phyloP scores from a whole-genome alignment of 1,284 basidiomycete genomes.

The Rhodotorula sp. region DNA sequence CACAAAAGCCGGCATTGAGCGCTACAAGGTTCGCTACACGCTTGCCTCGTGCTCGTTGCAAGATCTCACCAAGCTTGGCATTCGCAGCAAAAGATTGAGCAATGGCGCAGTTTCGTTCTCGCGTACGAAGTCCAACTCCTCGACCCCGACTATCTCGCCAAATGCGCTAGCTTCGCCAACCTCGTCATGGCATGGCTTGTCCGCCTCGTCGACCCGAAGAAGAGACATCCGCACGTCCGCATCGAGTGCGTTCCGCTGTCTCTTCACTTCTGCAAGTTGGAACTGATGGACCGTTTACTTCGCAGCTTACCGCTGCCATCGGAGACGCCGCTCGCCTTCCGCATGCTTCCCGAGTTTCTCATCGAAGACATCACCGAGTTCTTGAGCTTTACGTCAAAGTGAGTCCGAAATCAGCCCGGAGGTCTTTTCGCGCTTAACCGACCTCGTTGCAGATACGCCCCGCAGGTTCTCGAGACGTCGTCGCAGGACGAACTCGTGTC shows the following conservation, averaged over 20 bases:
- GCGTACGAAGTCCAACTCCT: constrained; percentile 82
- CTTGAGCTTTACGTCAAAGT: constrained; percentile 78
- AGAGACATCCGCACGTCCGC: constrained; percentile 67
- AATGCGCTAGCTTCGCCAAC: constrained; percentile 76
- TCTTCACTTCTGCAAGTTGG: not conserved
- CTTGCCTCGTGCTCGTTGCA: not conserved
- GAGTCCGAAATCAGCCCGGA: constrained; percentile 39
- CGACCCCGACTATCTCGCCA: constrained; percentile 78
- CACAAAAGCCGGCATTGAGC: constrained; percentile 43
- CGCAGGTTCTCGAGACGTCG: constrained; percentile 75
- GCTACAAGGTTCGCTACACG: constrained; percentile 33
- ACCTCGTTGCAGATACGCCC: constrained; percentile 59
- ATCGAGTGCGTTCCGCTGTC: constrained; percentile 59
- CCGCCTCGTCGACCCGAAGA: constrained; percentile 81
- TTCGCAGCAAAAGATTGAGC: constrained; percentile 64
- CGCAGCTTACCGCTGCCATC: constrained; percentile 75
- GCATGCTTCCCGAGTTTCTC: constrained; percentile 89
- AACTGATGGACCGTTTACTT: not conserved
- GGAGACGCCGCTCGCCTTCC: constrained; percentile 80
- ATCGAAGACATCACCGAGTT: constrained; percentile 93
- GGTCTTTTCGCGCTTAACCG: not conserved
- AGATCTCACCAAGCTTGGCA: not conserved
- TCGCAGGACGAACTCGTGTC: constrained; percentile 75
- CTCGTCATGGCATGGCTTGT: constrained; percentile 95
- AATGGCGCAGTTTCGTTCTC: constrained; percentile 64